Percentiles rank a stretch among this genome's conserved stretches.
phyloP scores from a whole-genome alignment of 352 stramenopile species.

The Globisporangium spinosum region DNA sequence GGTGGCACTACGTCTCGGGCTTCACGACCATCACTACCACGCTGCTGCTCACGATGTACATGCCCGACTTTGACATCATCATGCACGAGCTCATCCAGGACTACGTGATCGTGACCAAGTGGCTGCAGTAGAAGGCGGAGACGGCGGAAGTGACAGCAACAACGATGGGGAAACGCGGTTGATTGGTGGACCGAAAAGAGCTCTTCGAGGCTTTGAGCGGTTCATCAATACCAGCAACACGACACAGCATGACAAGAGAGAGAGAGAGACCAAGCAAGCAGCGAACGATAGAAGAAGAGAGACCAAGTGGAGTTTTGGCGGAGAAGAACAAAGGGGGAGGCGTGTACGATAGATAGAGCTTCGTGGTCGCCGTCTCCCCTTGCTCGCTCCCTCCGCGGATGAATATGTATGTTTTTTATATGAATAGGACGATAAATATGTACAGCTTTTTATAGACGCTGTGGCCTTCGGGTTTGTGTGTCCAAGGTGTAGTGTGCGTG shows the following conservation, averaged over 20 bases:
- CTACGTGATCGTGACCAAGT: slow-evolving; percentile 42
- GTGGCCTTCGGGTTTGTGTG: background rate
- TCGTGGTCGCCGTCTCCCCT: background rate
- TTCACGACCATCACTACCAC: slow-evolving; percentile 72
- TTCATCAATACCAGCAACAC: background rate
- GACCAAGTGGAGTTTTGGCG: background rate
- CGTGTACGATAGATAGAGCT: slow-evolving; percentile 7
- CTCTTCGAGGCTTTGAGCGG: background rate
- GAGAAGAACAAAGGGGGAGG: background rate
- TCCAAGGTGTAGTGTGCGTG: background rate
- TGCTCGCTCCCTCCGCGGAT: background rate
- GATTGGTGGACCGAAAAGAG: background rate
- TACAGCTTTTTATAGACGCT: slow-evolving; percentile 6
- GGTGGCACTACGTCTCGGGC: slow-evolving; percentile 81
- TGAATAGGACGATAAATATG: slow-evolving; percentile 12
- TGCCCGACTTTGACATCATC: slow-evolving; percentile 77
- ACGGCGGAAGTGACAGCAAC: background rate
- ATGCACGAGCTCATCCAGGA: slow-evolving; percentile 72
- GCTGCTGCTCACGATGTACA: slow-evolving; percentile 67
- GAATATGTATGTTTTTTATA: slow-evolving; percentile 4
- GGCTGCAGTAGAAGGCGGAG: slow-evolving; percentile 29
- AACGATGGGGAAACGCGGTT: background rate
- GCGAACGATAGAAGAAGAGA: background rate
- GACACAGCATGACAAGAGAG: background rate
- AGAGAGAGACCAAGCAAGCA: background rate